Evolutionary conservation across 345 rosid species (phyloP).

Genomic region (Eucalyptus tenuipes): DNA sequence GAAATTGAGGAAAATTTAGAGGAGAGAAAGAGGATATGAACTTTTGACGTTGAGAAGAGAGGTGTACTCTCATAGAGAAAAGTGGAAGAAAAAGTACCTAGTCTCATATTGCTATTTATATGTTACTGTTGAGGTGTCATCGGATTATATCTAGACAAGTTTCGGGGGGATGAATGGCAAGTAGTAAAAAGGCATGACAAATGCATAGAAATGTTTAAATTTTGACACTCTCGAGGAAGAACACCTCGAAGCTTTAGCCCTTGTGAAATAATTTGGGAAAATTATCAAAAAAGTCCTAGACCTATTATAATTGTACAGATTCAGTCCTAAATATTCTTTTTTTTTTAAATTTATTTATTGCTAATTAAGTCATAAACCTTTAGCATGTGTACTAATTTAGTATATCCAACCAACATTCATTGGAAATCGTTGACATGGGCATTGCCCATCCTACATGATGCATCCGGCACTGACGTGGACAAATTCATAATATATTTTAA

Average conservation of each 20-base stretch:
- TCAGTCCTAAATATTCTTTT: too few relatives aligned
- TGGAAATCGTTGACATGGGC: too few relatives aligned
- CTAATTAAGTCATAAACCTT: too few relatives aligned
- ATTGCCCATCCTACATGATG: rapidly evolving
- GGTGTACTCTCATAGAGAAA: not conserved
- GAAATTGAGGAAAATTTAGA: not conserved
- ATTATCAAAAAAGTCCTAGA: too few relatives aligned
- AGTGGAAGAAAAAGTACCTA: not conserved
- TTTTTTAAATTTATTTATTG: too few relatives aligned
- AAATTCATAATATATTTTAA: too few relatives aligned
- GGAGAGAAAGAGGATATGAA: not conserved
- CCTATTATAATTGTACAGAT: too few relatives aligned
- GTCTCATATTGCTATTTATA: not conserved
- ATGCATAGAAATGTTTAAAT: not conserved
- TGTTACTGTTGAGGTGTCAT: not conserved
- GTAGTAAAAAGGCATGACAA: not conserved
- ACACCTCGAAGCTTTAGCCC: not conserved
- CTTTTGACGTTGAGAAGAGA: not conserved
- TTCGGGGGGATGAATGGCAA: not conserved
- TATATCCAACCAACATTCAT: too few relatives aligned
- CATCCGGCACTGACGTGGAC: too few relatives aligned
- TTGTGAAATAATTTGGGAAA: not conserved
- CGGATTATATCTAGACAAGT: not conserved
- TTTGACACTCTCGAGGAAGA: not conserved
- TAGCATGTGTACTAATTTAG: too few relatives aligned